These are phyloP conservation scores for bread wheat (Triticum aestivum) DNA, from an alignment of 176 grass and related monocot species.

Conservation along the genomic window DNA sequence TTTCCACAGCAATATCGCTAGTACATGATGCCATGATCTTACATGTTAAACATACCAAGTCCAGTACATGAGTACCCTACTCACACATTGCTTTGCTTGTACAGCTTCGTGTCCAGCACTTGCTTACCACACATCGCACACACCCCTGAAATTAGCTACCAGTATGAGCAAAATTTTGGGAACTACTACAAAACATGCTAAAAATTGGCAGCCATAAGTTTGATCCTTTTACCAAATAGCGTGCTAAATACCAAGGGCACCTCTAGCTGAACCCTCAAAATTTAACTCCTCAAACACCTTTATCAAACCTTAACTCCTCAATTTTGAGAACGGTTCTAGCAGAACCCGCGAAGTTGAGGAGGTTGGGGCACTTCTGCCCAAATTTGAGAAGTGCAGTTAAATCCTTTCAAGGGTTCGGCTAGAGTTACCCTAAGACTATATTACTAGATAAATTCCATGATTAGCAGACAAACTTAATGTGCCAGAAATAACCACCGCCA, in stretches of 20 bases:
- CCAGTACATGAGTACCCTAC: neutral
- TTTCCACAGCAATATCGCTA: neutral
- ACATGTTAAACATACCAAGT: conserved; percentile 7
- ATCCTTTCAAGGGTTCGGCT: no score
- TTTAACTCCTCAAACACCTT: no score
- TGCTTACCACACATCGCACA: conserved; percentile 98
- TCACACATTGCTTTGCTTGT: conserved; percentile 99
- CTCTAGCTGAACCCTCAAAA: no score
- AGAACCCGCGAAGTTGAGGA: no score
- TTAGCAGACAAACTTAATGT: neutral
- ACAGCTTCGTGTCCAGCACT: conserved; percentile 90
- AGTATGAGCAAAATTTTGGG: conserved; percentile 1
- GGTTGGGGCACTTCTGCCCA: no score
- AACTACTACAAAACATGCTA: neutral
- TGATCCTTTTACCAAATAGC: neutral
- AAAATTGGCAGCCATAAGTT: neutral
- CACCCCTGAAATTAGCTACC: conserved; percentile 49
- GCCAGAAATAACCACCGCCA: neutral
- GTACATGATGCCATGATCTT: conserved; percentile 13
- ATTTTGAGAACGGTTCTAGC: no score
- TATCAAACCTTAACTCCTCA: no score
- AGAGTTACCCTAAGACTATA: neutral
- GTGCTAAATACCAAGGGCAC: no score
- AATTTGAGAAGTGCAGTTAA: no score
- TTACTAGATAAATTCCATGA: neutral